Percentiles rank a stretch among this genome's conserved stretches.
These are phyloP conservation scores for Phytopythium ostracodes DNA, from an alignment of 352 stramenopile genomes.

Conservation along the genomic window DNA sequence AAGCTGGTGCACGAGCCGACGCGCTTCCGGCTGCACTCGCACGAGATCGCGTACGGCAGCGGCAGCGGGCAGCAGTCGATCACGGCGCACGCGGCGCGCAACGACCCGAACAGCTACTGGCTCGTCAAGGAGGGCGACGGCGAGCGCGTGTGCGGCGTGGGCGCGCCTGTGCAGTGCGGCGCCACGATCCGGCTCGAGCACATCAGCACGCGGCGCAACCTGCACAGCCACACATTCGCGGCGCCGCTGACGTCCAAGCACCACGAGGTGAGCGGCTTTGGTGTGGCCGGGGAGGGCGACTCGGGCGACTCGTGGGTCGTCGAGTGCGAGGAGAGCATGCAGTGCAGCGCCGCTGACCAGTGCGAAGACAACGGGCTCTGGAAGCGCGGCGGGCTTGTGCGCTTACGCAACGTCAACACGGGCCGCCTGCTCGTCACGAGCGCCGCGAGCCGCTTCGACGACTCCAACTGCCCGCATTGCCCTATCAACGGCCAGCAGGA, in stretches of 20 bases:
- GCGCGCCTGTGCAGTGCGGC: conserved; percentile 60
- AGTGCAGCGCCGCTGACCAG: conserved; percentile 62
- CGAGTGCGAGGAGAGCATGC: conserved; percentile 67
- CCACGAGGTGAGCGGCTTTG: conserved; percentile 77
- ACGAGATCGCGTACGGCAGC: conserved; percentile 76
- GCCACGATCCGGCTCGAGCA: conserved; percentile 72
- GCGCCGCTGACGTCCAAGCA: conserved; percentile 58
- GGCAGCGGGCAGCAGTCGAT: conserved; percentile 81
- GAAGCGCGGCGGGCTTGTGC: conserved; percentile 74
- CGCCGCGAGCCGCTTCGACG: conserved; percentile 51
- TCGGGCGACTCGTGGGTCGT: conserved; percentile 67
- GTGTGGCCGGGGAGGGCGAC: conserved; percentile 75
- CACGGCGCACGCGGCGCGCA: conserved; percentile 58
- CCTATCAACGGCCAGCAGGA: conserved; percentile 86
- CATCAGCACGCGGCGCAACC: conserved; percentile 64
- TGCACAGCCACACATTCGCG: conserved; percentile 73
- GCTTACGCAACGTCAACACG: conserved; percentile 52
- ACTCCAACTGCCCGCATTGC: conserved; percentile 77
- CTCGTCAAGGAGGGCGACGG: conserved; percentile 77
- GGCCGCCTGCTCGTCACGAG: conserved; percentile 51
- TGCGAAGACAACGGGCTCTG: conserved; percentile 71
- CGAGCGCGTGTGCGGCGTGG: conserved; percentile 34
- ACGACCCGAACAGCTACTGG: conserved; percentile 87
- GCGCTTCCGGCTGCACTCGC: conserved; percentile 79
- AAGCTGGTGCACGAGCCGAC: conserved; percentile 75